A percentile compares a stretch with the other conserved stretches of the same genome.
Conservation (phyloP, 2,329 filamentous ascomycete species). For the Pseudogymnoascus sp. region DNA sequence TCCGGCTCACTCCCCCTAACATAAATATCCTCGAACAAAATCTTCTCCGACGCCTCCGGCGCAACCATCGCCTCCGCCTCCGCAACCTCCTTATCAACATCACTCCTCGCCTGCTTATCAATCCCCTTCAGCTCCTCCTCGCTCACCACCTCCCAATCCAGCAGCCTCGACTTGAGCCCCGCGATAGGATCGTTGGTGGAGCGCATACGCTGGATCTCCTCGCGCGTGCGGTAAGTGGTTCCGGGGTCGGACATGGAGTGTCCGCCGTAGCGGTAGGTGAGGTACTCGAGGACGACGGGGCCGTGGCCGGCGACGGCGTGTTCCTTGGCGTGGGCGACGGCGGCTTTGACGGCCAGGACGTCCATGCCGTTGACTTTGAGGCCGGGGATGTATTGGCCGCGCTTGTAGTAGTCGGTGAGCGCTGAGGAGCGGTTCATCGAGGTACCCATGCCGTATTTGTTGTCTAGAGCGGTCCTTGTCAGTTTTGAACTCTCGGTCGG, state of each 20-base stretch:
- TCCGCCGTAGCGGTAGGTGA: conserved; percentile 97
- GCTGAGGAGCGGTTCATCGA: conserved; percentile 88
- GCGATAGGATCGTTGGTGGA: conserved; percentile 97
- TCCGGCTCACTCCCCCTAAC: conserved; percentile 77
- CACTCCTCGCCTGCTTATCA: conserved; percentile 82
- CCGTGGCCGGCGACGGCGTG: conserved; percentile 77
- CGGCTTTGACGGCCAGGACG: conserved; percentile 93
- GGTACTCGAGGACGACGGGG: conserved; percentile 94
- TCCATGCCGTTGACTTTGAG: conserved; percentile 99
- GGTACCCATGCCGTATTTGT: conserved; percentile 99
- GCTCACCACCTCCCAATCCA: conserved; percentile 84
- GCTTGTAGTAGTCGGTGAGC: conserved; percentile 99
- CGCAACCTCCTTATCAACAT: conserved; percentile 84
- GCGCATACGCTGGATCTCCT: conserved; percentile 99
- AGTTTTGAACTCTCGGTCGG: not conserved
- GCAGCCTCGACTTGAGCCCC: conserved; percentile 93
- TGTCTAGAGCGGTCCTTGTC: conserved; percentile 54
- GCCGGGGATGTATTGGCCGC: conserved; percentile 98
- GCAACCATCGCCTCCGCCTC: conserved; percentile 78
- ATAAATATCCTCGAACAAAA: conserved; percentile 95
- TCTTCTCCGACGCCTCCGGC: conserved; percentile 70
- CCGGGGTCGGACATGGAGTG: conserved; percentile 99
- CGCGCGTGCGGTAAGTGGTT: conserved; percentile 97
- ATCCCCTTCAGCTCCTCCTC: conserved; percentile 95
- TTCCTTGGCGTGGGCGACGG: conserved; percentile 87